phyloP scores from a whole-genome alignment of 1,284 basidiomycete genomes.

The Apiotrichum domesticum region DNA sequence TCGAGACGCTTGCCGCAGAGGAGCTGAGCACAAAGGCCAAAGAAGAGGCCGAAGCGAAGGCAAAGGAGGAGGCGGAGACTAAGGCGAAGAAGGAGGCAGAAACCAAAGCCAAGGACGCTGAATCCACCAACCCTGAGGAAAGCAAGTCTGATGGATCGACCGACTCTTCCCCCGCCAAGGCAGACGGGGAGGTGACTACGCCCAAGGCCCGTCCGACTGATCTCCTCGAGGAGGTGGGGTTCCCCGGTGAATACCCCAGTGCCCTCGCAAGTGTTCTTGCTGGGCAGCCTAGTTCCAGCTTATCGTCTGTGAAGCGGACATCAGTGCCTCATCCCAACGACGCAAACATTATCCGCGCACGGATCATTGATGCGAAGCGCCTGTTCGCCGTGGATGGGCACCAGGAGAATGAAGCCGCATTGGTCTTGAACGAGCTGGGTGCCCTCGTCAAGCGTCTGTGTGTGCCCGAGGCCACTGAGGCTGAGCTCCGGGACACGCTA shows the following conservation, averaged over 20 bases:
- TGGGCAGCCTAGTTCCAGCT: conserved; percentile 18
- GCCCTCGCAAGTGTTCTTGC: too few relatives aligned
- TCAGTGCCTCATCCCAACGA: conserved; percentile 64
- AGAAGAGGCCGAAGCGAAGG: conserved; percentile 16
- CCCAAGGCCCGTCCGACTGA: background rate
- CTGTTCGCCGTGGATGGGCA: conserved; percentile 52
- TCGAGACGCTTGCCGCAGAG: conserved; percentile 65
- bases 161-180: too few relatives aligned
- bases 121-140: too few relatives aligned
- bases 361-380: conserved; percentile 74
- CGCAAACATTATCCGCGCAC: conserved; percentile 78
- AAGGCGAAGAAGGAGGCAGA: conserved; percentile 2
- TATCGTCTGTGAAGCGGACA: conserved; percentile 49
- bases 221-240: conserved; percentile 17
- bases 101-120: background rate
- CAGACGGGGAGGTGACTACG: background rate
- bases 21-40: conserved; percentile 49
- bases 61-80: conserved; percentile 16
- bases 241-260: background rate
- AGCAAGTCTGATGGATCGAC: too few relatives aligned
- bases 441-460: conserved; percentile 61
- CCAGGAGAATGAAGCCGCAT: conserved; percentile 58
- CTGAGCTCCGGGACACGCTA: conserved; percentile 59
- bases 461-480: conserved; percentile 53
- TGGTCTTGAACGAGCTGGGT: conserved; percentile 53